Evolutionary conservation across 2,329 filamentous ascomycete species (phyloP).

Genomic region (Fusarium torreyae): DNA sequence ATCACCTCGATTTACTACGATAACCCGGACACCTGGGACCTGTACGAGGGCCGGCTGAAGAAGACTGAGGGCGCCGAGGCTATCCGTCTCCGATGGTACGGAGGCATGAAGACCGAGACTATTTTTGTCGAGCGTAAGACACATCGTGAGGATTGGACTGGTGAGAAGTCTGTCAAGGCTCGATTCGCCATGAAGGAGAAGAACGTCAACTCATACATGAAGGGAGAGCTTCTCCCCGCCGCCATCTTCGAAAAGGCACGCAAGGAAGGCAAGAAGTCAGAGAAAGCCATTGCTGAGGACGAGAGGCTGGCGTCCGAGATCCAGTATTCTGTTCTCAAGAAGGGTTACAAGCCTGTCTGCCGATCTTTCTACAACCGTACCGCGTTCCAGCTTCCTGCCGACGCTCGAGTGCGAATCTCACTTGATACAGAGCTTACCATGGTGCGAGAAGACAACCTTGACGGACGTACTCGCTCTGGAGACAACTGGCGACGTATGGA

Average conservation of each 20-base stretch:
- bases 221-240: conserved; percentile 85
- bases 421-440: conserved; percentile 97
- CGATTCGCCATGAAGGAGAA: conserved; percentile 97
- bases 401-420: conserved; percentile 95
- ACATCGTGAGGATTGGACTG: conserved; percentile 98
- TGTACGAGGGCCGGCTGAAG: conserved; percentile 94
- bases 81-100: conserved; percentile 97
- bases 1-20: conserved; percentile 99
- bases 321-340: conserved; percentile 92
- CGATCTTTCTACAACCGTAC: conserved; percentile 98
- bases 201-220: conserved; percentile 92
- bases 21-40: conserved; percentile 92
- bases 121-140: conserved; percentile 99
- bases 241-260: conserved; percentile 97
- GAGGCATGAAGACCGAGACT: conserved; percentile 93
- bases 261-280: conserved; percentile 93
- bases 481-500: conserved; percentile 98
- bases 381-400: conserved; percentile 96
- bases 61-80: conserved; percentile 98
- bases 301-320: conserved; percentile 92
- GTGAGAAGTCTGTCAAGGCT: conserved; percentile 98
- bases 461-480: conserved; percentile 81
- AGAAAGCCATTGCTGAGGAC: conserved; percentile 91
- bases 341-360: conserved; percentile 89
- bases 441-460: conserved; percentile 94